Evolutionary conservation across 2,329 filamentous ascomycete genomes (phyloP), one percentile per base, ranked within the genome.

Genomic region (Penicillium corylophilum): DNA sequence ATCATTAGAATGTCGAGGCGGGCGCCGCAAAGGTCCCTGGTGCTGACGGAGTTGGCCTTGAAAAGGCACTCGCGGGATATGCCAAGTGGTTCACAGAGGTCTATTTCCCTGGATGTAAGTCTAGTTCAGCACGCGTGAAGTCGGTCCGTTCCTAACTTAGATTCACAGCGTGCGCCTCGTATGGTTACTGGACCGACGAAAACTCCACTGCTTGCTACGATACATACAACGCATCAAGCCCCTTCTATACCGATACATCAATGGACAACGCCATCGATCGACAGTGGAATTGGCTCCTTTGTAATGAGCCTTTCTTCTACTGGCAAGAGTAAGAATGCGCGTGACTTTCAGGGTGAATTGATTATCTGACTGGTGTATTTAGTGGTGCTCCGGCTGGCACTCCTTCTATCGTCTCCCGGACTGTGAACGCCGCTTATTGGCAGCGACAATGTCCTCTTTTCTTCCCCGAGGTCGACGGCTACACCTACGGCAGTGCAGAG

Each of bases 301-400:
- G 84, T 73, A 85, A 86, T 62, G 81, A 86, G 64, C 82, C 83
- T n/a, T 78, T 82, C 51, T 78, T 71, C 49, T 82, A 77, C 66
- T 84, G 78, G 76, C 79, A 83, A 64, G 76, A 77, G 71, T 77
- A 64, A 60, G 75, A 13, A 18, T 24, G 13, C 64, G 40, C 23
- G 20, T 4, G 10, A 9, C 5, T 3, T 6, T 22, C 5, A 6
- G 38, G 8, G 1, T 18, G 9, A 24, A 2, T n/a, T 15, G 15
- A 8, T 12, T 15, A 43, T 44, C 70, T 77, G 41, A 71, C 69
- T 54, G 74, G 64, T 58, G 74, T 71, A 68, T 69, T 73, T 28
- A 74, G 73, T 53, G 79, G 78, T 18, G 80, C 80, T 6, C 81
- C 82, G 0, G 42, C 61, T 4, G 67, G 63, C 48, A 65, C 60